These are phyloP conservation scores for Talinum fruticosum DNA, from an alignment of 148 eudicot genomes.

Conservation along the genomic window DNA sequence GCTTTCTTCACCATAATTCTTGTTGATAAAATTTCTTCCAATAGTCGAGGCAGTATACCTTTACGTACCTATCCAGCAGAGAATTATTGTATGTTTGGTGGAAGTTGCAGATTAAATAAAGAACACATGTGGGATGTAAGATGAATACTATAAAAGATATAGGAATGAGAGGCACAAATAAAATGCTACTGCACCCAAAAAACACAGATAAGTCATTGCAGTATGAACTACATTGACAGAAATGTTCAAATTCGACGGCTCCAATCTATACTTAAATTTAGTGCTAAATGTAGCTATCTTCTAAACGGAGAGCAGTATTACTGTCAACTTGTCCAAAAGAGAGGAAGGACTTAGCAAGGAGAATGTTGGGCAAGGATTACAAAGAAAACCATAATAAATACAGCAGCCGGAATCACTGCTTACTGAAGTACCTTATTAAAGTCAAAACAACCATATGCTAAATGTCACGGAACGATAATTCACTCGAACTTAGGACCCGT, in stretches of 20 bases:
- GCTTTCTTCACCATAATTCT: conserved; percentile 94
- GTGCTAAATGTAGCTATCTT: background rate
- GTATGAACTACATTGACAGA: background rate
- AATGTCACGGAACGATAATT: too few species aligned
- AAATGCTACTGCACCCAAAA: background rate
- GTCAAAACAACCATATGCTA: background rate
- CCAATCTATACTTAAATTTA: background rate
- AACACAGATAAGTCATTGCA: background rate
- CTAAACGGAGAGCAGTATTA: too few species aligned
- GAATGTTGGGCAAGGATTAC: background rate
- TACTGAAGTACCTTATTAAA: background rate
- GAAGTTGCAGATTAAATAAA: background rate
- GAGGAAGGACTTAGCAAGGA: background rate
- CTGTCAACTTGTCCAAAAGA: background rate
- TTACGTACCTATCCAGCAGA: conserved; percentile 50
- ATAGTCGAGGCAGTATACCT: conserved; percentile 81
- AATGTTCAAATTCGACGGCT: background rate
- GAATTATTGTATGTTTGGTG: background rate
- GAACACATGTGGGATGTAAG: background rate
- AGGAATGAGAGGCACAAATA: background rate
- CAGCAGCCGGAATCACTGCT: background rate
- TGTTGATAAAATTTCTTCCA: conserved; percentile 92
- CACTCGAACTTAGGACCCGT: too few species aligned
- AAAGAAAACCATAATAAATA: background rate
- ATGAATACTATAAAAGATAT: background rate